Percentiles rank a stretch among this genome's conserved stretches.
Evolutionary conservation across 2,329 filamentous ascomycete species (phyloP).

Genomic region (Penicillium sp.): DNA sequence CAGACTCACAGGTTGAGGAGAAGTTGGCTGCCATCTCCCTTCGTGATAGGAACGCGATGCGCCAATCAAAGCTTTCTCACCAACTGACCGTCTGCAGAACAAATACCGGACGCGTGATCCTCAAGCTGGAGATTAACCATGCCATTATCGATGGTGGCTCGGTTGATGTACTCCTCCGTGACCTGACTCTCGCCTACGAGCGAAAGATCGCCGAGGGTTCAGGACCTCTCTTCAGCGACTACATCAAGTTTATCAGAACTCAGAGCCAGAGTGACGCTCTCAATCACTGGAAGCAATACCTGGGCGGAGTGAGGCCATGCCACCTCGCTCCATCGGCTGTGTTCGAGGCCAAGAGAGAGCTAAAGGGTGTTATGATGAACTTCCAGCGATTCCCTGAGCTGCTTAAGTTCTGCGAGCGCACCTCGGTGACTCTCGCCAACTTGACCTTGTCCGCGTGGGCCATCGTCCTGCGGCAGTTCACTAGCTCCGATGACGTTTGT

Average conservation of each 20-base stretch:
- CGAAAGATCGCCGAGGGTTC: slow-evolving; percentile 26
- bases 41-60: slow-evolving; percentile 25
- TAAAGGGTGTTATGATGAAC: slow-evolving; percentile 29
- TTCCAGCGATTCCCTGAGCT: slow-evolving; percentile 34
- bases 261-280: slow-evolving; percentile 30
- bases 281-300: slow-evolving; percentile 38
- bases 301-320: slow-evolving; percentile 35
- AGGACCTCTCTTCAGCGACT: slow-evolving; percentile 39
- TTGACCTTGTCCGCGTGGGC: slow-evolving; percentile 43
- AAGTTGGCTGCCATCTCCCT: slow-evolving; percentile 32
- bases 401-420: slow-evolving; percentile 34
- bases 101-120: slow-evolving; percentile 29
- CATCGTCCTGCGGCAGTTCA: slow-evolving; percentile 37
- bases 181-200: slow-evolving; percentile 36
- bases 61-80: slow-evolving; percentile 33
- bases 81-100: slow-evolving; percentile 39
- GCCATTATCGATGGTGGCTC: slow-evolving; percentile 41
- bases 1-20: slow-evolving; percentile 29
- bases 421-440: slow-evolving; percentile 38
- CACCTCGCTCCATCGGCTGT: slow-evolving; percentile 25
- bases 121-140: slow-evolving; percentile 42
- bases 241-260: slow-evolving; percentile 37
- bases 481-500: slow-evolving; percentile 39
- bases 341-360: slow-evolving; percentile 19
- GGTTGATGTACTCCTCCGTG: slow-evolving; percentile 34